Conservation (phyloP, 352 stramenopile genomes). For the Plasmopara muralis region DNA sequence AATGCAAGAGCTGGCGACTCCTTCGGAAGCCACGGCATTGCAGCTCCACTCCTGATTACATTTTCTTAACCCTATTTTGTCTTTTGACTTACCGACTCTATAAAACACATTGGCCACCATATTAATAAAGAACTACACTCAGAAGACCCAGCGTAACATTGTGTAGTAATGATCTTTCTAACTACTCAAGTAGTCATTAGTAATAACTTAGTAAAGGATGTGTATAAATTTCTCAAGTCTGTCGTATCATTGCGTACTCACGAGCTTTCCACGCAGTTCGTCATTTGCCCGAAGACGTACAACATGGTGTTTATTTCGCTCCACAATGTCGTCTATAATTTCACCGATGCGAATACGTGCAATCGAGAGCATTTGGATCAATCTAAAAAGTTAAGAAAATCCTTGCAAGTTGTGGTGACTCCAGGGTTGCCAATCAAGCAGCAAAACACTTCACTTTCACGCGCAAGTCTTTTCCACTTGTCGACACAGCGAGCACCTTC, state of each 20-base stretch:
- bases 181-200: no score
- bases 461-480: conserved; percentile 18
- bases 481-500: conserved; percentile 11
- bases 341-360: conserved; percentile 6
- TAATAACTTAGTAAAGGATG: no score
- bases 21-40: no score
- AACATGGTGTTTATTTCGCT: conserved; percentile 79
- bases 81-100: no score
- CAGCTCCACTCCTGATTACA: no score
- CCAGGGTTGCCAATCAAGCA: conserved; percentile 54
- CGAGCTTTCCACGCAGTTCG: not conserved
- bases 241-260: not conserved
- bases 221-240: no score
- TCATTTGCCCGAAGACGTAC: not conserved
- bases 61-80: no score
- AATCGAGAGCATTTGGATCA: conserved; percentile 10
- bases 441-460: conserved; percentile 12
- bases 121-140: no score
- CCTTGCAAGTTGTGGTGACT: conserved; percentile 58
- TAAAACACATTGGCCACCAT: no score
- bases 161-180: no score
- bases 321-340: conserved; percentile 42
- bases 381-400: conserved; percentile 12
- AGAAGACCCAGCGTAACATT: no score
- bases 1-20: no score